Percentiles rank a stretch among this genome's conserved stretches.
Evolutionary conservation across 345 rosid species (phyloP).

Genomic region (Eucalyptus paniculata): DNA sequence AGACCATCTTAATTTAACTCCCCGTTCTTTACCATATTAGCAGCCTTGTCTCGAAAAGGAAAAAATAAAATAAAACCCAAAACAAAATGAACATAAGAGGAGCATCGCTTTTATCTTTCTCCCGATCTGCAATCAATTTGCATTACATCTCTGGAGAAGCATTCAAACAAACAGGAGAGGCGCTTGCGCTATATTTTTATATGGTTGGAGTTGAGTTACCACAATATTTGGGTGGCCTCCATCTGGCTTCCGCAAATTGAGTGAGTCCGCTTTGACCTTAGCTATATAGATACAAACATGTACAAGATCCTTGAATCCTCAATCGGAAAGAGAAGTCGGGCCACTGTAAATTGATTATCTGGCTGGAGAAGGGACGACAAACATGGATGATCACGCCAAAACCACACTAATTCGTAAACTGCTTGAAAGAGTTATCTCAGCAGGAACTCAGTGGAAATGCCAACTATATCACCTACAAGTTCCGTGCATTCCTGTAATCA

Average conservation of each 20-base stretch:
- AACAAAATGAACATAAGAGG: background rate
- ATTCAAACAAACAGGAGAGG: background rate
- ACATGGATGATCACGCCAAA: background rate
- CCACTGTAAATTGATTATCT: background rate
- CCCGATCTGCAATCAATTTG: background rate
- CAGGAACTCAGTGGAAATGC: background rate
- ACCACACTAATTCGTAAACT: background rate
- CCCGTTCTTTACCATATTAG: background rate
- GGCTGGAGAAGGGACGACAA: background rate
- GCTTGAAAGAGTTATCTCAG: background rate
- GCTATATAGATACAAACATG: background rate
- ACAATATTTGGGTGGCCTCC: background rate
- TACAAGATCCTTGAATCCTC: background rate
- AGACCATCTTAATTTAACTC: background rate
- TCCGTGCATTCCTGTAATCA: slow-evolving; percentile 1
- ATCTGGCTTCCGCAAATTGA: background rate
- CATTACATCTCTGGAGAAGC: background rate
- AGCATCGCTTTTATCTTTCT: background rate
- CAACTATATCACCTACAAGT: background rate
- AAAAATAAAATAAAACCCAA: background rate
- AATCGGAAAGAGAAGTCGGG: background rate
- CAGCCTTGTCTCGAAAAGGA: background rate
- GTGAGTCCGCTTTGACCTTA: background rate
- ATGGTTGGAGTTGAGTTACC: background rate
- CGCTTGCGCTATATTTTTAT: background rate